phyloP scores from a whole-genome alignment of 1,284 basidiomycete species.

The Thecaphora thlaspeos region DNA sequence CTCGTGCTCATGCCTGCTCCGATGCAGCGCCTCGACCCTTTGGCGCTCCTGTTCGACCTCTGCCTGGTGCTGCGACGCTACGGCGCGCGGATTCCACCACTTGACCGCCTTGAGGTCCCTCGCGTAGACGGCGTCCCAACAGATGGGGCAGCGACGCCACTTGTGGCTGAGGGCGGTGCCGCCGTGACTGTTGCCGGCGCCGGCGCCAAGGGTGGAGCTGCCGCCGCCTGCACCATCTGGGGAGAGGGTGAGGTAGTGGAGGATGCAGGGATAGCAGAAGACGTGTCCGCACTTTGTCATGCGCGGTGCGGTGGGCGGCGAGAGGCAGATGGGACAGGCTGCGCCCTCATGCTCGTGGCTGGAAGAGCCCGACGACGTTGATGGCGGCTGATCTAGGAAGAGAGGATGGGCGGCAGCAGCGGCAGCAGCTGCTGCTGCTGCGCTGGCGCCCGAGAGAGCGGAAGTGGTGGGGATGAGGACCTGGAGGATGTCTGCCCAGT shows the following conservation, averaged over 20 bases:
- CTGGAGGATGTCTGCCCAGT: conserved; percentile 81
- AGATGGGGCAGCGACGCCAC: conserved; percentile 75
- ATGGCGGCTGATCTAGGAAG: too few relatives aligned
- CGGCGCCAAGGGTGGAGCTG: too few relatives aligned
- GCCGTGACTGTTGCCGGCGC: too few relatives aligned
- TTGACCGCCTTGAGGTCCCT: conserved; percentile 87
- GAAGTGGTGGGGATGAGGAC: conserved; percentile 79
- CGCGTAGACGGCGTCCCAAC: conserved; percentile 87
- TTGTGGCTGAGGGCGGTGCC: conserved; percentile 27
- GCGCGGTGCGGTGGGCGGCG: conserved; percentile 81
- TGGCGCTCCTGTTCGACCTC: conserved; percentile 21
- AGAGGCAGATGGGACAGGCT: conserved; percentile 91
- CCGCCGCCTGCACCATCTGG: conserved; percentile 9
- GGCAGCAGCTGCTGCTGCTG: conserved; percentile 9
- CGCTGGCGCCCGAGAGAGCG: conserved; percentile 47
- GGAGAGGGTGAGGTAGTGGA: conserved; percentile 71
- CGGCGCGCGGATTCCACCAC: conserved; percentile 58
- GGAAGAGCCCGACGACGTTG: too few relatives aligned
- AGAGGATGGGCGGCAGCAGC: conserved; percentile 17
- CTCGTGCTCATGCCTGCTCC: conserved; percentile 10
- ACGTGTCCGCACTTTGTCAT: conserved; percentile 99
- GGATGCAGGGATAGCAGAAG: conserved; percentile 56
- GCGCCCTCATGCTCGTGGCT: conserved; percentile 67
- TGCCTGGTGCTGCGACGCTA: conserved; percentile 23
- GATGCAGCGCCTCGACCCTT: conserved; percentile 10